Conservation (phyloP, 2,329 filamentous ascomycete species). For the Xylaria sp. region DNA sequence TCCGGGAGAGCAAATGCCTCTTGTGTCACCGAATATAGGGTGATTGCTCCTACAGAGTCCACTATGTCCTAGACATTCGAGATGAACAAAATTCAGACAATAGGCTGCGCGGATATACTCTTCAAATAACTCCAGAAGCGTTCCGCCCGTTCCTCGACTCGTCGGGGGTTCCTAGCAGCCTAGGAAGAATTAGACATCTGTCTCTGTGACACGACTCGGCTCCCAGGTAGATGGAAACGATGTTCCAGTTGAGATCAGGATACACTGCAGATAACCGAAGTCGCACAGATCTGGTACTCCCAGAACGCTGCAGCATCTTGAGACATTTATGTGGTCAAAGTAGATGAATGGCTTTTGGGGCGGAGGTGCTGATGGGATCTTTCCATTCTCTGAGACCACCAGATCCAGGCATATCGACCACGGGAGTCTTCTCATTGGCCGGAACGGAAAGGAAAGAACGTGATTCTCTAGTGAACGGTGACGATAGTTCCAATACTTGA, state of each 20-base stretch:
- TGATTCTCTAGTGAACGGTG: not conserved
- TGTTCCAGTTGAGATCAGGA: conserved; percentile 36
- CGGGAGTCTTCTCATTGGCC: not conserved
- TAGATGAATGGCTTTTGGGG: conserved; percentile 19
- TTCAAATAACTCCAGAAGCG: conserved; percentile 22
- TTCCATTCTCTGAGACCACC: not conserved
- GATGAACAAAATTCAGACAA: conserved; percentile 33
- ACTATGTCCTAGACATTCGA: conserved; percentile 39
- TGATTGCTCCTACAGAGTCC: conserved; percentile 35
- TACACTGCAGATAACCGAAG: conserved; percentile 39
- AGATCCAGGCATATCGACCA: not conserved
- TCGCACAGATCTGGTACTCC: conserved; percentile 38
- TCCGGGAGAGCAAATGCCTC: conserved; percentile 23
- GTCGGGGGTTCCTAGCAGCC: conserved; percentile 27
- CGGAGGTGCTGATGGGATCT: conserved; percentile 5
- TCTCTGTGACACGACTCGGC: conserved; percentile 31
- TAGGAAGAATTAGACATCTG: conserved; percentile 30
- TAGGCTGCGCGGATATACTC: conserved; percentile 17
- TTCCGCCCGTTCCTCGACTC: conserved; percentile 24
- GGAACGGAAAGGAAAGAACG: not conserved
- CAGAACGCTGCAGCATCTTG: conserved; percentile 36
- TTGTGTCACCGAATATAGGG: conserved; percentile 34
- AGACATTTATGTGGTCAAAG: conserved; percentile 33
- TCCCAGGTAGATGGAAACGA: conserved; percentile 35
- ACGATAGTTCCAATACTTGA: not conserved